These are phyloP conservation scores for Closterium sp. DNA, from an alignment of 139 green algal genomes.

Conservation along the genomic window DNA sequence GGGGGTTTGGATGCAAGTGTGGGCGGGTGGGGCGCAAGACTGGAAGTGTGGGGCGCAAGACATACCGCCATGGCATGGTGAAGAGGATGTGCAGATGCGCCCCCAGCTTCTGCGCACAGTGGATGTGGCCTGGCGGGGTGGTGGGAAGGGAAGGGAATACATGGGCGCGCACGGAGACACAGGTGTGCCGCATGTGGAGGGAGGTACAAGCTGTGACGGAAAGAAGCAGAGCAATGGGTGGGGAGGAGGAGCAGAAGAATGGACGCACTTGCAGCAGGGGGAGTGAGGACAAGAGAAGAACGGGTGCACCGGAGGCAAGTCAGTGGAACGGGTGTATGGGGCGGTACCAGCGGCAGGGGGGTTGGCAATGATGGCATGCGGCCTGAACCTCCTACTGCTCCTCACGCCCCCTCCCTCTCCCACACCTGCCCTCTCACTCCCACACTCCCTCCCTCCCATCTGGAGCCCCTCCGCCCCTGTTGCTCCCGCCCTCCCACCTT, in stretches of 20 bases:
- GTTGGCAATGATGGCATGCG: constrained; percentile 71
- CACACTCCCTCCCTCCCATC: not conserved
- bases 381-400: constrained; percentile 15
- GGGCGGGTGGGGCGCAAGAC: too few relatives aligned
- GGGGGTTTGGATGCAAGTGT: not conserved
- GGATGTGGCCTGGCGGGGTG: constrained; percentile 53
- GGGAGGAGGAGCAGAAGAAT: too few relatives aligned
- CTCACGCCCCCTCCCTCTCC: not conserved
- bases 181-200: too few relatives aligned
- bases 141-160: too few relatives aligned
- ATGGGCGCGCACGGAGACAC: too few relatives aligned
- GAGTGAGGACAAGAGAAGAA: too few relatives aligned
- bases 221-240: too few relatives aligned
- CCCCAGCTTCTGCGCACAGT: constrained; percentile 67
- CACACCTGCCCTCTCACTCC: not conserved
- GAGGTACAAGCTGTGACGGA: too few relatives aligned
- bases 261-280: too few relatives aligned
- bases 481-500: not conserved
- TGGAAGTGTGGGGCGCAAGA: not conserved
- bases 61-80: constrained; percentile 65
- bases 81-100: constrained; percentile 68
- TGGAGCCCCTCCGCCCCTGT: not conserved
- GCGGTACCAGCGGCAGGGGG: constrained; percentile 56
- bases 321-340: too few relatives aligned
- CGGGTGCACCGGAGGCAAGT: too few relatives aligned